Base-by-base conservation (phyloP, 768 basidiomycete species). In the Lactarius hengduanensis region DNA sequence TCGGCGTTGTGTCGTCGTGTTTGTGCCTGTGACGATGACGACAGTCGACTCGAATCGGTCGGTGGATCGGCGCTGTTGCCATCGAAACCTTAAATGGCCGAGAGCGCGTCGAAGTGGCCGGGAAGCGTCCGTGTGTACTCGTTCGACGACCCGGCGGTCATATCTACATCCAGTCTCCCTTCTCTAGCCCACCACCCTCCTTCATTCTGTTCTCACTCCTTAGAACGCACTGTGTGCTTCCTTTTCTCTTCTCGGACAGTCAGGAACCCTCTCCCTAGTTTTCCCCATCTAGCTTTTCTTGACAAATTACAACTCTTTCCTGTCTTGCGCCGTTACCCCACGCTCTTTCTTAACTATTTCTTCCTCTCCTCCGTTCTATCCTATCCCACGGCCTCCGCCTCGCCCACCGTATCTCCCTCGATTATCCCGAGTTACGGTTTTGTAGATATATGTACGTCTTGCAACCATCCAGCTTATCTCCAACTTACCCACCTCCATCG, bases 221-320 rank as follows among this genome's bases (percentile, higher is more conserved):
- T 69, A 38, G 40, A 57, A 41, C 60, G 57, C 68, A 68, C 67
- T 66, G 67, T 30, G 67, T 68, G 67, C 60, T 47, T n/a, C 7
- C 1, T 13, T 32, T 36, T 61, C 38, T 54, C 13, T 5, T 53
- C 28, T 34, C 20, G 30, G 47, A 30, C 38, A 57, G 43, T 57
- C 59, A 32, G 55, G 55, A 57, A 57, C 65, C 22, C 15, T 22
- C 13, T 26, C 36, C 16, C 36, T 36, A 36, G 0, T 38, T 59
- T 20, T 28, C 45, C 50, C 61, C 47, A 58, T 59, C 57, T 59
- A 38, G 41, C 54, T 26, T 30, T n/a, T 36, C 1, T 16, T 43
- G 63, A 59, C 63, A 47, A 8, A 40, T 64, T 32, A 40, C 36
- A 22, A 9, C 43, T 40, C 38, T 40, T 40, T 40, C 15, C 38